These are phyloP conservation scores for Tephrocybe rancida DNA, from an alignment of 768 basidiomycete genomes.

Conservation along the genomic window DNA sequence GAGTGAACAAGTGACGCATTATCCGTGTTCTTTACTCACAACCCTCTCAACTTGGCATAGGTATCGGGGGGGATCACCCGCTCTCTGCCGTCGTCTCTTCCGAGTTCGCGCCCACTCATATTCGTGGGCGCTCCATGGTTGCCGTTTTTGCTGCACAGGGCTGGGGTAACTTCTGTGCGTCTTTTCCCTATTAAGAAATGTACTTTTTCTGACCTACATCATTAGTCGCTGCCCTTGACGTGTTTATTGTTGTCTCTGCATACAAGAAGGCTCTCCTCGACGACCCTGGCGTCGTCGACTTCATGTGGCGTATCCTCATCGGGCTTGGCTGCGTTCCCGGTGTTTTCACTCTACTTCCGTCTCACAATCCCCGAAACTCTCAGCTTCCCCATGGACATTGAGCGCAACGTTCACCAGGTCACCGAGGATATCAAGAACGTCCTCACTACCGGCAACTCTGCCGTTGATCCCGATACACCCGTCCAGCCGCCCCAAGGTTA, in stretches of 20 bases:
- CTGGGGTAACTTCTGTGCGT: slow-evolving; percentile 79
- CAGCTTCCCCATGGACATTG: slow-evolving; percentile 89
- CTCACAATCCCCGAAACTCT: slow-evolving; percentile 92
- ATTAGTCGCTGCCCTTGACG: slow-evolving; percentile 71
- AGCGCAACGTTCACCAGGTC: slow-evolving; percentile 78
- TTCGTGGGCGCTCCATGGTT: slow-evolving; percentile 85
- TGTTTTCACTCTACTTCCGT: slow-evolving; percentile 83
- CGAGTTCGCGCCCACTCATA: slow-evolving; percentile 79
- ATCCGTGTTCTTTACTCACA: slow-evolving; percentile 8
- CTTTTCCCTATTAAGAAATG: slow-evolving; percentile 17
- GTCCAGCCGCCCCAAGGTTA: slow-evolving; percentile 72
- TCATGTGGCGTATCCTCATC: slow-evolving; percentile 84
- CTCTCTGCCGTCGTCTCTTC: slow-evolving; percentile 84
- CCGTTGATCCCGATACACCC: slow-evolving; percentile 57
- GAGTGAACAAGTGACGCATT: too few species aligned
- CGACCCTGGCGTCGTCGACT: slow-evolving; percentile 59
- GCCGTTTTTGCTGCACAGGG: slow-evolving; percentile 87
- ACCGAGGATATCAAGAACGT: slow-evolving; percentile 71
- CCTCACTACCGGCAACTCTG: slow-evolving; percentile 46
- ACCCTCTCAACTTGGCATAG: slow-evolving; percentile 63
- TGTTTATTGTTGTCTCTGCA: slow-evolving; percentile 61
- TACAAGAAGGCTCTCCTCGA: slow-evolving; percentile 63
- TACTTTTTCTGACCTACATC: slow-evolving; percentile 26
- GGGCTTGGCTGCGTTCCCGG: slow-evolving; percentile 86
- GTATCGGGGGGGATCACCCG: slow-evolving; percentile 90